Evolutionary conservation across 1,284 basidiomycete genomes (phyloP).

Genomic region (Leccinum pachyderme): DNA sequence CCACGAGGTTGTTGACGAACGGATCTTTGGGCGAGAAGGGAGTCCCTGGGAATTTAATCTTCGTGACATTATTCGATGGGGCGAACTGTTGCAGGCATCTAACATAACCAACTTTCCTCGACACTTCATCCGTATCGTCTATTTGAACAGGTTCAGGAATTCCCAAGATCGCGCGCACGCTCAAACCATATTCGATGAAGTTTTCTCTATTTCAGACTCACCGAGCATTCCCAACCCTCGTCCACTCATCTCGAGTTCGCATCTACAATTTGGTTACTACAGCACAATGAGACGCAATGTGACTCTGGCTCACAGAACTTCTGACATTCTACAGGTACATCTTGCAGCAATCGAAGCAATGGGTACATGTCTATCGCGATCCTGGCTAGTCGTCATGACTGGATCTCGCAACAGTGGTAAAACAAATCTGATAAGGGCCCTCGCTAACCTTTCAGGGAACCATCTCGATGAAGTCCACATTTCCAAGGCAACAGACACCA

Average conservation of each 20-base stretch:
- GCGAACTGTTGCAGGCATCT: constrained; percentile 50
- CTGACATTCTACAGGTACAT: constrained; percentile 61
- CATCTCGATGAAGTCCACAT: constrained; percentile 74
- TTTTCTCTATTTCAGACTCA: constrained; percentile 47
- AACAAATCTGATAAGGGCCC: constrained; percentile 67
- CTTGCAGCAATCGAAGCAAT: constrained; percentile 75
- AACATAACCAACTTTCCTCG: constrained; percentile 46
- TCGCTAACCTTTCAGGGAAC: constrained; percentile 75
- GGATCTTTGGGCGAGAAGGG: constrained; percentile 79
- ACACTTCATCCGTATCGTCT: constrained; percentile 61
- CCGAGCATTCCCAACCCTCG: constrained; percentile 18
- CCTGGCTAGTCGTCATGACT: constrained; percentile 88
- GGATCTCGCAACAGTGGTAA: constrained; percentile 81
- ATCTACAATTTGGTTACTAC: constrained; percentile 76
- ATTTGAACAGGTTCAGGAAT: constrained; percentile 86
- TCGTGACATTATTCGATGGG: constrained; percentile 94
- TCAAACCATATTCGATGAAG: constrained; percentile 56
- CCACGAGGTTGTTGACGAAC: constrained; percentile 65
- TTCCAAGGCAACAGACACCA: constrained; percentile 89
- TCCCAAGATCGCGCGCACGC: constrained; percentile 64
- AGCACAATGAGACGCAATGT: constrained; percentile 47
- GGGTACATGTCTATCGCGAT: constrained; percentile 71
- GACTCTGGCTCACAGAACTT: constrained; percentile 39
- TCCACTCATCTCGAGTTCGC: constrained; percentile 49
- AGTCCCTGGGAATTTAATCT: constrained; percentile 99